phyloP scores from a whole-genome alignment of 768 basidiomycete genomes.

The Clathrus columnatus region DNA sequence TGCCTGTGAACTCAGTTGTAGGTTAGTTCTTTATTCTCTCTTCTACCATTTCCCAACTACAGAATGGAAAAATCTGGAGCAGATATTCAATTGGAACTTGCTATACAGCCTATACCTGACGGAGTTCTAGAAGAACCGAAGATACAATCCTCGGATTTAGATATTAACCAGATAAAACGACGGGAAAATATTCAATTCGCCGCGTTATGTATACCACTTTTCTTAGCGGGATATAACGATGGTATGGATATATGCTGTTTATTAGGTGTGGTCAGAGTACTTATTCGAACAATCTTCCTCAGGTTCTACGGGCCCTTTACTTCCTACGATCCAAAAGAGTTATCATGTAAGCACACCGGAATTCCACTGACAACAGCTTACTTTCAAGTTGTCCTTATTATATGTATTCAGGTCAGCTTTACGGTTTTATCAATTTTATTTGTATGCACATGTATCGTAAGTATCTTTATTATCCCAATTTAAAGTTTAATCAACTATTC shows the following conservation, averaged over 20 bases:
- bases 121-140: too few relatives aligned
- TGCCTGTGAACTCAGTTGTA: too few relatives aligned
- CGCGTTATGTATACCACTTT: conserved; percentile 27
- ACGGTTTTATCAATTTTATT: conserved; percentile 34
- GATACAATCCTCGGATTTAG: background rate
- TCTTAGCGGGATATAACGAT: conserved; percentile 33
- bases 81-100: too few relatives aligned
- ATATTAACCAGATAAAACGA: conserved; percentile 9
- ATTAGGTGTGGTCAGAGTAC: conserved; percentile 26
- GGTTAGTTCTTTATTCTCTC: too few relatives aligned
- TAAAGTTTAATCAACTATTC: background rate
- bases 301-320: conserved; percentile 22
- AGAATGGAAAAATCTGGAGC: too few relatives aligned
- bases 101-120: too few relatives aligned
- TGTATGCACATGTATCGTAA: conserved; percentile 30
- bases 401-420: conserved; percentile 26
- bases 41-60: too few relatives aligned
- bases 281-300: too few relatives aligned
- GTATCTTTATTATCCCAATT: conserved; percentile 10
- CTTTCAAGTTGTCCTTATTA: background rate
- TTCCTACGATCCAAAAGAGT: conserved; percentile 30
- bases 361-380: background rate
- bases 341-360: conserved; percentile 30
- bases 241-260: conserved; percentile 19
- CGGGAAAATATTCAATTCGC: conserved; percentile 26